phyloP scores from a whole-genome alignment of 2,329 filamentous ascomycete genomes.

The Fusarium hainanense region DNA sequence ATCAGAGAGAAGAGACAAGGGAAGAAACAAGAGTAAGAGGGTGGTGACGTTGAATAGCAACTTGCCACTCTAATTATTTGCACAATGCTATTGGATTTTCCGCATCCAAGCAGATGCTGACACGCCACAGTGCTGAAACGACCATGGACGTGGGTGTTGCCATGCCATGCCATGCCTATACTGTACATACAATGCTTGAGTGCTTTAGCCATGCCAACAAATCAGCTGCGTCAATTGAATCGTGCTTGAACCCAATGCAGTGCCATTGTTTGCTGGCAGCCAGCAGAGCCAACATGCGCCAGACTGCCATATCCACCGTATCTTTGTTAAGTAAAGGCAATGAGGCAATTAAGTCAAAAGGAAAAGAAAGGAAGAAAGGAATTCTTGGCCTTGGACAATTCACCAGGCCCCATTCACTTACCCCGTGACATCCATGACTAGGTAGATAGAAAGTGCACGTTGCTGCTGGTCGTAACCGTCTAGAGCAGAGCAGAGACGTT shows the following conservation, averaged over 20 bases:
- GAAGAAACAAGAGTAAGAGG: constrained; percentile 8
- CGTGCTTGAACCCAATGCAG: constrained; percentile 26
- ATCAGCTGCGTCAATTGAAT: constrained; percentile 27
- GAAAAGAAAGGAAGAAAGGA: neutral
- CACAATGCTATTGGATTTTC: constrained; percentile 1
- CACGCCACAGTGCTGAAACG: constrained; percentile 17
- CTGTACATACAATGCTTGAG: neutral
- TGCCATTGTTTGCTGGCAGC: constrained; percentile 14
- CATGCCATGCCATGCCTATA: neutral
- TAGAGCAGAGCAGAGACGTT: constrained; percentile 1
- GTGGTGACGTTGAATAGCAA: constrained; percentile 5
- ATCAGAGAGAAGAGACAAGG: constrained; percentile 27
- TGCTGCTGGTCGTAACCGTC: constrained; percentile 35
- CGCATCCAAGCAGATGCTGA: constrained; percentile 32
- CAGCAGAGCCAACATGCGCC: constrained; percentile 1
- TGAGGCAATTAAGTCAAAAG: neutral
- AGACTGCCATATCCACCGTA: constrained; percentile 21
- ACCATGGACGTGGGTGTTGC: constrained; percentile 1
- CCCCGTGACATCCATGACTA: neutral
- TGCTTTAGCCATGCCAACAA: constrained; percentile 4
- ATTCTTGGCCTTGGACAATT: neutral
- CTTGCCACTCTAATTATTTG: constrained; percentile 1
- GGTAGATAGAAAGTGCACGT: constrained; percentile 9
- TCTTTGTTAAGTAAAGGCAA: neutral
- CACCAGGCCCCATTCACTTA: neutral